These are phyloP conservation scores for Bryum argenteum DNA, from an alignment of 225 moss, liverwort and hornwort genomes.

Conservation along the genomic window DNA sequence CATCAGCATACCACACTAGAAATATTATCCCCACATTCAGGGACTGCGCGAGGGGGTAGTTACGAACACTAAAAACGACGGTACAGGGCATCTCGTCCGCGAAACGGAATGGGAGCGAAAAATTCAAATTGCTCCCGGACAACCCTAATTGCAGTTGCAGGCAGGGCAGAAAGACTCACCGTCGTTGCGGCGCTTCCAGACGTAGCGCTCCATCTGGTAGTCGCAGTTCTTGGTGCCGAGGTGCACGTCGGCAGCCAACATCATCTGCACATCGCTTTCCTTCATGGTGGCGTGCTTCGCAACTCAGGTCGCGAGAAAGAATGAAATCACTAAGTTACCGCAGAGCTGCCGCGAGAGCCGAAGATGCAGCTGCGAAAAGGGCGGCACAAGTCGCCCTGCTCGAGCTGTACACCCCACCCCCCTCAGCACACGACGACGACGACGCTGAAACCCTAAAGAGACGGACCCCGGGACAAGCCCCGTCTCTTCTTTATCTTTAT, in stretches of 20 bases:
- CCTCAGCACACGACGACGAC: not conserved
- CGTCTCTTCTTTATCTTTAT: not conserved
- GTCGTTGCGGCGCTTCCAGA: constrained; percentile 81
- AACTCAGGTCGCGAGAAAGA: not conserved
- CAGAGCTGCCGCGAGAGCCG: constrained; percentile 3
- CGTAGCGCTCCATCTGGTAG: constrained; percentile 90
- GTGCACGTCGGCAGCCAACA: constrained; percentile 86
- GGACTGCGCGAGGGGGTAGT: not conserved
- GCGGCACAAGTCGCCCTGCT: fast-evolving
- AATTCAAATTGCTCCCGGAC: not conserved
- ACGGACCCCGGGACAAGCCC: not conserved
- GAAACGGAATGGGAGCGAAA: not conserved
- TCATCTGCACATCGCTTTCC: constrained; percentile 80
- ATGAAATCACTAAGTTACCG: not conserved
- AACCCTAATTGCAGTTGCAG: constrained; percentile 13
- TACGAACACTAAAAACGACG: not conserved
- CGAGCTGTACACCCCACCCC: not conserved
- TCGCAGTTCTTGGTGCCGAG: constrained; percentile 94
- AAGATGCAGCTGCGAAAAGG: constrained; percentile 30
- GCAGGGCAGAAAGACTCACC: constrained; percentile 18
- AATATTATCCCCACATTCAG: not conserved
- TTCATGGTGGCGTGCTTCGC: constrained; percentile 33
- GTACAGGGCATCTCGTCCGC: not conserved
- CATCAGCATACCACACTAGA: not conserved
- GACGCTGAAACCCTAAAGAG: constrained; percentile 26